Base-by-base conservation (phyloP, 176 grass and related monocot species). In the Carex cristatella region DNA sequence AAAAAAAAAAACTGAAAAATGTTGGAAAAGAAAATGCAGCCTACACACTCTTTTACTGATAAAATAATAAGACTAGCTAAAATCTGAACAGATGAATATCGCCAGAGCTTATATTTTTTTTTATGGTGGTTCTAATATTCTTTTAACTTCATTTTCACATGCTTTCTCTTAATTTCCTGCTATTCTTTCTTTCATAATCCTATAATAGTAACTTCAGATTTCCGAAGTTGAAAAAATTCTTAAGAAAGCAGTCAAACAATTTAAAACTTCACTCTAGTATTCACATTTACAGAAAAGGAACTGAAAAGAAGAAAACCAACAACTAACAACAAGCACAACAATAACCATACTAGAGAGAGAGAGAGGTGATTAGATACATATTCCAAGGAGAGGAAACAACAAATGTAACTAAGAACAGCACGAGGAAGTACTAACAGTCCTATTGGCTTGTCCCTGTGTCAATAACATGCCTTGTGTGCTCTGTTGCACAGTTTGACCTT, bases 381-480 rank as follows among this genome's bases (percentile, higher is more conserved):
- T 19, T 88, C 74, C 75, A 82, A 42, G 44, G 75, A 51, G 23
- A 10, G 61, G 62, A 81, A 66, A 54, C 30, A 37, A 80, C 49
- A 80, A 4, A 54, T 13, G 65, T 28, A 83, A 61, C 86, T 87
- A 98, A 4, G 93, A 90, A 78, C 97, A 99, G 90, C 97, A 99
- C 5, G 97, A 92, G n/a, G 88, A 86, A 61, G 91, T 70, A 78
- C 86, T 89, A 13, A 92, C 89, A 63, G 82, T 69, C 86, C 95
- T 94, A 81, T 92, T 88, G 4, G 84, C 12, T 64, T 90, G 83
- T 89, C 91, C 84, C 81, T 94, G 87, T 14, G 81, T 88, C 23
- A 99, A 80, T 56, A 90, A 66, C 89, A 95, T 95, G 79, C 96
- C 96, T 16, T 87, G 85, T 81, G 89, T 90, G 12, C 85, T 89